Conservation (phyloP, 495 filamentous ascomycete species). For the Aspergillus haitiensis region DNA sequence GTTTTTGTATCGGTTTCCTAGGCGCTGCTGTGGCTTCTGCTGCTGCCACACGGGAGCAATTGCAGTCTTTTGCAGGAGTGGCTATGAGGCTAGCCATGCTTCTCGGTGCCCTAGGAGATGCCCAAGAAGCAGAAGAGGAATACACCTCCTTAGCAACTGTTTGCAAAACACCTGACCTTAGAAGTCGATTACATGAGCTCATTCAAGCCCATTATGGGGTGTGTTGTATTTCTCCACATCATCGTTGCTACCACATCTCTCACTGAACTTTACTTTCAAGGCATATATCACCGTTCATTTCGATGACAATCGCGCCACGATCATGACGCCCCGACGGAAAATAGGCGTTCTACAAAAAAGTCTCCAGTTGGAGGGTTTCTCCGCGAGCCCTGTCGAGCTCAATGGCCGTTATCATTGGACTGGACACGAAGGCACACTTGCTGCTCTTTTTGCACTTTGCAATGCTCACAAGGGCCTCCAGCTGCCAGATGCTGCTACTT, state of each 20-base stretch:
- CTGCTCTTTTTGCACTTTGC: constrained; percentile 17
- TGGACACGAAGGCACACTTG: constrained; percentile 13
- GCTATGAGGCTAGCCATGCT: constrained; percentile 42
- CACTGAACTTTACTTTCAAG: neutral
- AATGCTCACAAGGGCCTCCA: constrained; percentile 25
- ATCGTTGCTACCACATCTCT: constrained; percentile 14
- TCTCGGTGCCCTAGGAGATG: constrained; percentile 45
- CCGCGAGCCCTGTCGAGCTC: constrained; percentile 22
- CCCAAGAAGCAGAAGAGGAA: constrained; percentile 33
- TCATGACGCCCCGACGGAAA: constrained; percentile 21
- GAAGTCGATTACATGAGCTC: neutral
- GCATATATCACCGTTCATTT: constrained; percentile 26
- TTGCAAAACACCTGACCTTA: constrained; percentile 16
- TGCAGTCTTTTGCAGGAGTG: constrained; percentile 38
- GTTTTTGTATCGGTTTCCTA: constrained; percentile 49
- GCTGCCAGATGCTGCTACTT: constrained; percentile 38
- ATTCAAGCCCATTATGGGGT: constrained; percentile 18
- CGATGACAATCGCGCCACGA: constrained; percentile 25
- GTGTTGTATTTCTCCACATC: constrained; percentile 26
- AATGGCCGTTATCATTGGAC: constrained; percentile 28
- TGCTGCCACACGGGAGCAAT: constrained; percentile 20
- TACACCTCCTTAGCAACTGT: constrained; percentile 26
- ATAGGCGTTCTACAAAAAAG: constrained; percentile 19
- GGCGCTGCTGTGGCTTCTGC: constrained; percentile 39
- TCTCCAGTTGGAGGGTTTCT: constrained; percentile 40